Evolutionary conservation across 495 filamentous ascomycete species (phyloP), one percentile per base, ranked within the genome.

Genomic region (Penicillium parvum): DNA sequence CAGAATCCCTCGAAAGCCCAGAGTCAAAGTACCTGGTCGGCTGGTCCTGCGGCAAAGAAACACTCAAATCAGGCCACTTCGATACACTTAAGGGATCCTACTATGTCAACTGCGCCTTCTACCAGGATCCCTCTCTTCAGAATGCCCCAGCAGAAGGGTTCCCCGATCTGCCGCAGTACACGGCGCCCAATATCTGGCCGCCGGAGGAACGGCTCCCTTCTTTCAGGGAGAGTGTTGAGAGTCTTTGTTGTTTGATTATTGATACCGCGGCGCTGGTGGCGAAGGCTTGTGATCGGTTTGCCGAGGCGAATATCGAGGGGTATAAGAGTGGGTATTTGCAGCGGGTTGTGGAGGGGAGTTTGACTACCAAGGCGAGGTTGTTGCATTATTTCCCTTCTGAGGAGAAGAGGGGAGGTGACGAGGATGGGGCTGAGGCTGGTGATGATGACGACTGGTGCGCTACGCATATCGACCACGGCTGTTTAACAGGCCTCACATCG

Each of bases 91-190:
- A 99, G 69, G 92, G 92, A 40, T 95, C 88, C 12, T 99, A 86
- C 74, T 99, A 97, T 61, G 84, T 90, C 60, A 96, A 97, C 68
- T 95, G 89, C 64, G 86, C 86, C 37, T 96, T 95, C 73, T 91
- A 92, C 61, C 79, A 90, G 36, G 77, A 86, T 47, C 72, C 79
- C 2, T 43, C 54, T 2, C 69, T 88, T 4, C 69, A 80, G 8
- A 77, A 76, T 34, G 81, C 83, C 5, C 74, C 82, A 2, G 66
- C 68, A 4, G 67, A 78, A 37, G 78, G 75, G 47, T 78, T 77
- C 49, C 50, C 78, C 2, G 77, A 81, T 41, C 69, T 83, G 19
- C 64, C 78, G 0, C 82, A 83, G 49, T 85, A 86, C 61, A 85
- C 81, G 1, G 69, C 73, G 5, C 74, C 77, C 14, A 97, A 96